These are phyloP conservation scores for Citrus reticulata DNA, from an alignment of 345 rosid genomes.

Conservation along the genomic window DNA sequence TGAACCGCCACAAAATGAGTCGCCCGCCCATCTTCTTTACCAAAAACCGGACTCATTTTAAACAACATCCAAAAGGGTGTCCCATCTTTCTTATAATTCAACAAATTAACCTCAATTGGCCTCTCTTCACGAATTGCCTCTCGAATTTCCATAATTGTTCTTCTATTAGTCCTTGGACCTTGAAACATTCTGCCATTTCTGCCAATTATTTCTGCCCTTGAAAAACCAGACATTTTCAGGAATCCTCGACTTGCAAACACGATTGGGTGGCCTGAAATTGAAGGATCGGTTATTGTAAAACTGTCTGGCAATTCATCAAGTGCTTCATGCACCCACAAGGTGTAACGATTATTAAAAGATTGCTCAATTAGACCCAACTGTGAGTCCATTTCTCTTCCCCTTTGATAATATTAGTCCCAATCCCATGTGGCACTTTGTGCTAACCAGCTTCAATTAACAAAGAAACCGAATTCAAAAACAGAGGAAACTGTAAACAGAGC, in stretches of 20 bases:
- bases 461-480: not conserved
- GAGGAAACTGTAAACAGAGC: not conserved
- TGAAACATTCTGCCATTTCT: slow-evolving; percentile 77
- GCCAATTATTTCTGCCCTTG: slow-evolving; percentile 67
- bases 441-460: not conserved
- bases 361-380: slow-evolving; percentile 46
- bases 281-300: slow-evolving; percentile 90
- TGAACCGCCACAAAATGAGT: slow-evolving; percentile 82
- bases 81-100: slow-evolving; percentile 87
- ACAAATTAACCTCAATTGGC: slow-evolving; percentile 44
- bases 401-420: slow-evolving; percentile 29
- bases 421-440: slow-evolving; percentile 54
- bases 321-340: slow-evolving; percentile 51
- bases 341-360: slow-evolving; percentile 49
- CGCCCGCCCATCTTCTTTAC: slow-evolving; percentile 54
- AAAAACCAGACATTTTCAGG: slow-evolving; percentile 69
- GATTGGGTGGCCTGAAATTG: slow-evolving; percentile 79
- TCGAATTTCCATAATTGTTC: slow-evolving; percentile 74
- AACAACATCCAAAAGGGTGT: slow-evolving; percentile 93
- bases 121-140: slow-evolving; percentile 85
- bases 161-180: slow-evolving; percentile 67
- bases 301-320: slow-evolving; percentile 70
- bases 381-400: slow-evolving; percentile 51
- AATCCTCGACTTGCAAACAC: slow-evolving; percentile 83
- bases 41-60: slow-evolving; percentile 67